A percentile compares a stretch with the other conserved stretches of the same genome.
Evolutionary conservation across 495 filamentous ascomycete genomes (phyloP).

Genomic region (Friedmanniomyces endolithicus): DNA sequence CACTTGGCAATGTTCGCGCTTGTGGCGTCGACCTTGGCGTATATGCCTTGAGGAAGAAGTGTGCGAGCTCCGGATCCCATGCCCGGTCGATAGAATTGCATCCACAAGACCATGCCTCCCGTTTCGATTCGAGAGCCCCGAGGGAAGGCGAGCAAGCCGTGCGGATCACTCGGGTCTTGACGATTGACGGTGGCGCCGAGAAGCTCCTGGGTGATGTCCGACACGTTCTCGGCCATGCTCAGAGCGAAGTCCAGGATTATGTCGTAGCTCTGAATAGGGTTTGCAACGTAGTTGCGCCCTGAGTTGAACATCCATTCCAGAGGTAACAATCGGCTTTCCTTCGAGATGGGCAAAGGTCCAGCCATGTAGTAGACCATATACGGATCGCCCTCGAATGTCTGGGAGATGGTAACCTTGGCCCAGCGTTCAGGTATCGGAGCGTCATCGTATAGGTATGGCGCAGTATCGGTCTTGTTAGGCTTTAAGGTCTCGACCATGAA

Average conservation of each 20-base stretch:
- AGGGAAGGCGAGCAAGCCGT: slow-evolving; percentile 14
- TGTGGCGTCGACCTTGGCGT: slow-evolving; percentile 17
- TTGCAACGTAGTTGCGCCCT: slow-evolving; percentile 31
- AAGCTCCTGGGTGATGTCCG: slow-evolving; percentile 33
- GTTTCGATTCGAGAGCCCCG: slow-evolving; percentile 3
- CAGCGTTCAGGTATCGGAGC: slow-evolving; percentile 32
- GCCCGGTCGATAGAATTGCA: slow-evolving; percentile 15
- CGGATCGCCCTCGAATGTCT: slow-evolving; percentile 32
- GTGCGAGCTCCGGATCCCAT: slow-evolving; percentile 11
- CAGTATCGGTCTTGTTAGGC: slow-evolving; percentile 42
- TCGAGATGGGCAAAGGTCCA: slow-evolving; percentile 36
- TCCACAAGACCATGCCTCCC: slow-evolving; percentile 15
- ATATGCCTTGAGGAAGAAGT: slow-evolving; percentile 15
- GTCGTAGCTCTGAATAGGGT: slow-evolving; percentile 25
- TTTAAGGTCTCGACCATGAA: slow-evolving; percentile 36
- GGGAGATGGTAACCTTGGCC: slow-evolving; percentile 36
- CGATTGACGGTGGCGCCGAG: slow-evolving; percentile 13
- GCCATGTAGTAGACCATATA: slow-evolving; percentile 36
- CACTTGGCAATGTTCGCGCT: slow-evolving; percentile 23
- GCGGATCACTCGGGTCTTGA: slow-evolving; percentile 7
- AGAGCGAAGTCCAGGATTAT: slow-evolving; percentile 24
- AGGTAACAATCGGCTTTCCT: slow-evolving; percentile 8
- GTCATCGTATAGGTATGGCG: slow-evolving; percentile 34
- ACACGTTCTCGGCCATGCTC: slow-evolving; percentile 24
- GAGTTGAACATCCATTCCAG: slow-evolving; percentile 27